Conservation (phyloP, 192 early-diverging fungal species). For the Coemansia nantahalensis region DNA sequence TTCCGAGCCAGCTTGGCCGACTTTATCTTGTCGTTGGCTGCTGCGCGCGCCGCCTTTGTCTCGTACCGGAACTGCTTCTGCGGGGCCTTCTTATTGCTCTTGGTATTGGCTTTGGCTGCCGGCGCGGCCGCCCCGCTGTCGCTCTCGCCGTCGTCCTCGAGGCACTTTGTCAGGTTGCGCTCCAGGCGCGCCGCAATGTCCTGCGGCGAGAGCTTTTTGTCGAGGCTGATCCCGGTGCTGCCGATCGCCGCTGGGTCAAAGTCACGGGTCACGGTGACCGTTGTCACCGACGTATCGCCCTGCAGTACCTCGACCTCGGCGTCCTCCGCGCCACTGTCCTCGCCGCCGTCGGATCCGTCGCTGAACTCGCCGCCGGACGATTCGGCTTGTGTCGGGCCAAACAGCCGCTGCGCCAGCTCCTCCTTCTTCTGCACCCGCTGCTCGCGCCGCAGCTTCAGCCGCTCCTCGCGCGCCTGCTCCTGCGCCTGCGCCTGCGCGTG, state of each 20-base stretch:
- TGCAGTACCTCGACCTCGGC: conserved; percentile 58
- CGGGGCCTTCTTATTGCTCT: conserved; percentile 12
- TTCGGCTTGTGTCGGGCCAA: conserved; percentile 16
- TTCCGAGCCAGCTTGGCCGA: neutral
- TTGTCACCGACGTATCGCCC: conserved; percentile 58
- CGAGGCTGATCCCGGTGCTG: conserved; percentile 11
- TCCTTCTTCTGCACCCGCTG: conserved; percentile 57
- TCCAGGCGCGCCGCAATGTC: conserved; percentile 19
- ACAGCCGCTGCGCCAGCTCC: conserved; percentile 53
- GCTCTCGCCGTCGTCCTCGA: conserved; percentile 6
- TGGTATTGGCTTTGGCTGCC: conserved; percentile 1
- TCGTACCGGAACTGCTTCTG: conserved; percentile 51
- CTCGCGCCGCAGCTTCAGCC: conserved; percentile 52
- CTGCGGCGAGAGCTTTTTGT: conserved; percentile 24
- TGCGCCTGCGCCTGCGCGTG: conserved; percentile 53
- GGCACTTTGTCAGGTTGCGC: conserved; percentile 4
- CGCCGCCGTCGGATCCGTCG: conserved; percentile 11
- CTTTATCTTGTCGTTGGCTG: conserved; percentile 1
- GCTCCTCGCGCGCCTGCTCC: conserved; percentile 57
- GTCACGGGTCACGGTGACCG: conserved; percentile 69
- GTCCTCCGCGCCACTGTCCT: too few relatives aligned
- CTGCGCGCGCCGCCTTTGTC: conserved; percentile 42
- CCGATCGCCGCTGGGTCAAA: conserved; percentile 52
- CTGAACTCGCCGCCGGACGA: too few relatives aligned
- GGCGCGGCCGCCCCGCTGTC: neutral